phyloP scores from a whole-genome alignment of 2,329 filamentous ascomycete species.

The Penicillium brasilianum region DNA sequence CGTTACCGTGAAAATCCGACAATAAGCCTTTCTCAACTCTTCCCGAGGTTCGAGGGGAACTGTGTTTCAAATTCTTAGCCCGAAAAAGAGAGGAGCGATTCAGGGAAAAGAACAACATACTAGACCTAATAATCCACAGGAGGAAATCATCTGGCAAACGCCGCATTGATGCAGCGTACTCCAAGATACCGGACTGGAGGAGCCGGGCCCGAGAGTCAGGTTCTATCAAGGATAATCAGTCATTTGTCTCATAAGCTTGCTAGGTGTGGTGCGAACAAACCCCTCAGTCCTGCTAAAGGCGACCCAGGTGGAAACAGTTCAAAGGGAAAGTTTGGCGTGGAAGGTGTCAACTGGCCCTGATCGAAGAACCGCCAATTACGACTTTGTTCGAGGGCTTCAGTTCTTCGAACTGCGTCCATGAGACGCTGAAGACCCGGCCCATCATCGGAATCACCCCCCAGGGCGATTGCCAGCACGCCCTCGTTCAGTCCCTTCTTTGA shows the following conservation, averaged over 20 bases:
- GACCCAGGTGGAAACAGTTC: conserved; percentile 37
- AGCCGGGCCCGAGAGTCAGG: conserved; percentile 60
- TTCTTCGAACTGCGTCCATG: conserved; percentile 63
- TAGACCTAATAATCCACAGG: conserved; percentile 61
- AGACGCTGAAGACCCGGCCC: conserved; percentile 54
- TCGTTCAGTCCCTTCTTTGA: conserved; percentile 38
- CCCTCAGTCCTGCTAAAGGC: conserved; percentile 40
- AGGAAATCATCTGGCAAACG: conserved; percentile 68
- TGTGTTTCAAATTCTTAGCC: conserved; percentile 21
- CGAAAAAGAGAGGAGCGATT: background rate
- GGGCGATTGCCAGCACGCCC: conserved; percentile 49
- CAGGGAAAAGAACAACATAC: conserved; percentile 31
- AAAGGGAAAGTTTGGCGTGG: conserved; percentile 42
- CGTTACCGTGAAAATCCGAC: conserved; percentile 56
- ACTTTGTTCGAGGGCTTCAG: conserved; percentile 61
- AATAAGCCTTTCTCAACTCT: conserved; percentile 65
- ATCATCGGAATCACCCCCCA: conserved; percentile 49
- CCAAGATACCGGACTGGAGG: conserved; percentile 66
- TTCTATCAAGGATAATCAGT: conserved; percentile 40
- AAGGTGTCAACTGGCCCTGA: conserved; percentile 29
- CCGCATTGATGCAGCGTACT: conserved; percentile 56
- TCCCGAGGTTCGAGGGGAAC: conserved; percentile 61
- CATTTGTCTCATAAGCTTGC: background rate
- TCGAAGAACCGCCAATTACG: conserved; percentile 64
- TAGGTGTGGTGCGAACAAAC: conserved; percentile 27